Conservation (phyloP, 1,284 basidiomycete species). For the Ustilago vetiveriae region DNA sequence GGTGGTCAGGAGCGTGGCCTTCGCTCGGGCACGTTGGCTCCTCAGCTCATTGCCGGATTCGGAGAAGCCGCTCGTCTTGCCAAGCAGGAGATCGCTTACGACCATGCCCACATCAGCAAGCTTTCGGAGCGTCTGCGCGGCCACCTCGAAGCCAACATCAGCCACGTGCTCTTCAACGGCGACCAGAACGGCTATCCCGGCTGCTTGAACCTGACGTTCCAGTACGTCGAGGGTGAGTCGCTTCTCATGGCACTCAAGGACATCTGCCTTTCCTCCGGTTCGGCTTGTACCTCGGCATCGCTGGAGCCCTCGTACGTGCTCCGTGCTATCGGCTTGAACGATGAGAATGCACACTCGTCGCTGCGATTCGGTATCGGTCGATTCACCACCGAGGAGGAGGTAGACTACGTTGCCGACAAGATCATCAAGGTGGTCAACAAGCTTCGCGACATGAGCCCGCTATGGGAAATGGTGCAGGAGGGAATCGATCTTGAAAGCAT, state of each 20-base stretch:
- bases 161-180: slow-evolving; percentile 92
- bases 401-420: slow-evolving; percentile 91
- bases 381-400: slow-evolving; percentile 96
- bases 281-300: slow-evolving; percentile 97
- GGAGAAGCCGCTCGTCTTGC: slow-evolving; percentile 95
- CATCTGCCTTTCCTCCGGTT: slow-evolving; percentile 95
- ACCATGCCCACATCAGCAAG: slow-evolving; percentile 79
- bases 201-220: slow-evolving; percentile 93
- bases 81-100: slow-evolving; percentile 86
- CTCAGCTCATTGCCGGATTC: slow-evolving; percentile 88
- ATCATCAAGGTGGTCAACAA: slow-evolving; percentile 84
- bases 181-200: slow-evolving; percentile 74
- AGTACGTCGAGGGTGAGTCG: slow-evolving; percentile 97
- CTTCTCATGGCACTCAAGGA: slow-evolving; percentile 98
- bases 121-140: slow-evolving; percentile 85
- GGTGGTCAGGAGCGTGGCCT: slow-evolving; percentile 98
- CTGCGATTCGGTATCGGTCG: slow-evolving; percentile 97
- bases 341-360: slow-evolving; percentile 99
- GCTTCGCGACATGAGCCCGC: slow-evolving; percentile 75
- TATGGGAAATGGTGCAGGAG: slow-evolving; percentile 67
- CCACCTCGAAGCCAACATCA: slow-evolving; percentile 83
- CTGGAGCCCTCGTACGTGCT: slow-evolving; percentile 98
- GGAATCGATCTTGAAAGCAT: slow-evolving; percentile 93
- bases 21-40: slow-evolving; percentile 89
- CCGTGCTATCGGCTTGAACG: slow-evolving; percentile 88